These are phyloP conservation scores for Physcomitrium patens DNA, from an alignment of 225 moss, liverwort and hornwort genomes.

Conservation along the genomic window DNA sequence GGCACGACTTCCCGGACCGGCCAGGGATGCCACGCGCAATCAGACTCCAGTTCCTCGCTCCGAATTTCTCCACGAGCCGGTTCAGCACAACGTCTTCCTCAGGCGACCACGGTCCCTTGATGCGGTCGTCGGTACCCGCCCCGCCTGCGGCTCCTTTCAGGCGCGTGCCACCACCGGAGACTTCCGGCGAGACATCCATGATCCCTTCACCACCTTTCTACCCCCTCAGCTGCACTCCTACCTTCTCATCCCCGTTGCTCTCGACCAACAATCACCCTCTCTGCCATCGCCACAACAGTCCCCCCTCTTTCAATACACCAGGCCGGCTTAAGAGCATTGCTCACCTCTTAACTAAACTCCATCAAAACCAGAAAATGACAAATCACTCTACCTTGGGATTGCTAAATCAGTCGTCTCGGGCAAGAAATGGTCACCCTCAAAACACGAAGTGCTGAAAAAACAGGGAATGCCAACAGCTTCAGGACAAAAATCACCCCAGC, in stretches of 20 bases:
- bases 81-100: constrained; percentile 79
- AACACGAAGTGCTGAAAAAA: neutral
- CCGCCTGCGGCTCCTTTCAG: neutral
- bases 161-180: constrained; percentile 12
- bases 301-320: neutral
- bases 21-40: constrained; percentile 80
- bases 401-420: neutral
- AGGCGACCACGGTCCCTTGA: constrained; percentile 86
- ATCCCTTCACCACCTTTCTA: neutral
- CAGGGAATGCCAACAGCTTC: neutral
- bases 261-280: too few species aligned
- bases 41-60: constrained; percentile 84
- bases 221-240: neutral
- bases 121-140: constrained; percentile 56
- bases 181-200: constrained; percentile 24
- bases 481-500: too few species aligned
- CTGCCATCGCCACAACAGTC: too few species aligned
- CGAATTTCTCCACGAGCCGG: constrained; percentile 73
- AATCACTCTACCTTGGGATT: neutral
- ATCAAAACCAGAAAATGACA: neutral
- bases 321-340: too few species aligned
- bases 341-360: neutral
- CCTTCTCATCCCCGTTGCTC: neutral
- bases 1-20: constrained; percentile 79
- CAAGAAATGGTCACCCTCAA: too few species aligned